Percentiles rank a stretch among this genome's conserved stretches.
Conservation (phyloP, 495 filamentous ascomycete genomes). For the Chaetomium fimeti region DNA sequence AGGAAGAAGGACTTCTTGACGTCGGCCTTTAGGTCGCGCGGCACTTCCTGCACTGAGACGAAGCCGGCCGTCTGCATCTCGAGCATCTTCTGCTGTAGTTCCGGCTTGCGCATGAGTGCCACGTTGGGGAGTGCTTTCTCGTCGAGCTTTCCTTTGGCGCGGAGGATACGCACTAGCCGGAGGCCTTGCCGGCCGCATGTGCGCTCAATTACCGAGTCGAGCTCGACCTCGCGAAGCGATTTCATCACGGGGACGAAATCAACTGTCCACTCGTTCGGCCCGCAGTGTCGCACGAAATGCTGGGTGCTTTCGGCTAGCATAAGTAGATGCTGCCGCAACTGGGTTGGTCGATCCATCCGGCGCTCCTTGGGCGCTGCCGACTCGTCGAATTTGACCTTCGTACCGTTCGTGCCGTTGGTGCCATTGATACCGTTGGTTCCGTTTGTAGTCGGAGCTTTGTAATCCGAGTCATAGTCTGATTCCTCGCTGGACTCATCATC, state of each 20-base stretch:
- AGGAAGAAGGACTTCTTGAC: slow-evolving; percentile 79
- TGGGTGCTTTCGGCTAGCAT: slow-evolving; percentile 71
- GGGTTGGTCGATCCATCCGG: slow-evolving; percentile 58
- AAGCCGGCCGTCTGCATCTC: slow-evolving; percentile 79
- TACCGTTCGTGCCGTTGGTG: slow-evolving; percentile 28
- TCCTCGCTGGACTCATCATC: slow-evolving; percentile 42
- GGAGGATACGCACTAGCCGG: slow-evolving; percentile 76
- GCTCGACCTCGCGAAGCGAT: slow-evolving; percentile 65
- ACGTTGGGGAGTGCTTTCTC: slow-evolving; percentile 77
- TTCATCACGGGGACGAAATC: slow-evolving; percentile 69
- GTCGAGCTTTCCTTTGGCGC: slow-evolving; percentile 83
- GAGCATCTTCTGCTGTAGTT: slow-evolving; percentile 75
- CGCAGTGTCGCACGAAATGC: slow-evolving; percentile 62
- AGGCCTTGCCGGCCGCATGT: slow-evolving; percentile 72
- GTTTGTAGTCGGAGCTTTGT: slow-evolving; percentile 28
- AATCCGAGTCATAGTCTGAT: slow-evolving; percentile 37
- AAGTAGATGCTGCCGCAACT: slow-evolving; percentile 65
- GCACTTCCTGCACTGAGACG: slow-evolving; percentile 88
- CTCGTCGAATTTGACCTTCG: slow-evolving; percentile 38
- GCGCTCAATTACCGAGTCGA: slow-evolving; percentile 73
- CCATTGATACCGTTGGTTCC: slow-evolving; percentile 38
- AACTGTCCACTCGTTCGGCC: slow-evolving; percentile 72
- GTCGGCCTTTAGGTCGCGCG: slow-evolving; percentile 72
- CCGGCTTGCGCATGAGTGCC: slow-evolving; percentile 72
- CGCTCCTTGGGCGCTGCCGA: slow-evolving; percentile 36